phyloP scores from a whole-genome alignment of 2,329 filamentous ascomycete species.

The Fusarium pininemorale region DNA sequence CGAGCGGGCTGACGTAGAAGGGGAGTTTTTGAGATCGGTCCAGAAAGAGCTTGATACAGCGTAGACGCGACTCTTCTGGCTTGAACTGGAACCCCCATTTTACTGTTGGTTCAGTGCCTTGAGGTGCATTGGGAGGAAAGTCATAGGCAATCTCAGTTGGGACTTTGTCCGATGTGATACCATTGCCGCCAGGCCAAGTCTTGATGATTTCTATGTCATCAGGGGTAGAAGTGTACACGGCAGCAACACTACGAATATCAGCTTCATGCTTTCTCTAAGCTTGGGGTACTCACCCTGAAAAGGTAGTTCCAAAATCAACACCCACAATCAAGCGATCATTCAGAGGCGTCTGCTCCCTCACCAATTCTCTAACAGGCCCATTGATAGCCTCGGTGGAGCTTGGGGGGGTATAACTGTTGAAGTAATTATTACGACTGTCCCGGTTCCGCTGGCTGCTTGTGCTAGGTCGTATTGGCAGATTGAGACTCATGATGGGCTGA shows the following conservation, averaged over 20 bases:
- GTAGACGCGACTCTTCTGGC: constrained; percentile 77
- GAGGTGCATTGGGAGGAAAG: constrained; percentile 42
- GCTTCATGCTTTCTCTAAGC: not conserved
- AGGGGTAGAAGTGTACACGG: constrained; percentile 77
- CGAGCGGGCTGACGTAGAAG: constrained; percentile 80
- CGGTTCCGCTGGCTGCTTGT: constrained; percentile 61
- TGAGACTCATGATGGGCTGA: constrained; percentile 57
- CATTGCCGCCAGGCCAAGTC: constrained; percentile 84
- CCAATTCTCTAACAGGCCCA: constrained; percentile 66
- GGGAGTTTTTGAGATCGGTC: constrained; percentile 83
- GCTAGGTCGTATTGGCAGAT: constrained; percentile 59
- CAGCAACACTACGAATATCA: constrained; percentile 61
- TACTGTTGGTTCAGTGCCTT: constrained; percentile 57
- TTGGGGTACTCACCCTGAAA: constrained; percentile 69
- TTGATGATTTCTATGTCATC: constrained; percentile 87
- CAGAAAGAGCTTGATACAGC: constrained; percentile 86
- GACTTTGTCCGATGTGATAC: constrained; percentile 89
- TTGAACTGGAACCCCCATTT: constrained; percentile 89
- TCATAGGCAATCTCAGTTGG: constrained; percentile 80
- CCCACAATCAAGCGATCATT: constrained; percentile 78
- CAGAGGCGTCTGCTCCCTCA: constrained; percentile 59
- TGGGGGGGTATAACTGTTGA: constrained; percentile 63
- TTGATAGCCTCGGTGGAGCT: constrained; percentile 71
- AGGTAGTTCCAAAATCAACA: constrained; percentile 87
- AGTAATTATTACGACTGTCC: constrained; percentile 63